A percentile compares a stretch with the other conserved stretches of the same genome.
phyloP scores from a whole-genome alignment of 1,284 basidiomycete species.

The Tetrapyrgos nigripes region DNA sequence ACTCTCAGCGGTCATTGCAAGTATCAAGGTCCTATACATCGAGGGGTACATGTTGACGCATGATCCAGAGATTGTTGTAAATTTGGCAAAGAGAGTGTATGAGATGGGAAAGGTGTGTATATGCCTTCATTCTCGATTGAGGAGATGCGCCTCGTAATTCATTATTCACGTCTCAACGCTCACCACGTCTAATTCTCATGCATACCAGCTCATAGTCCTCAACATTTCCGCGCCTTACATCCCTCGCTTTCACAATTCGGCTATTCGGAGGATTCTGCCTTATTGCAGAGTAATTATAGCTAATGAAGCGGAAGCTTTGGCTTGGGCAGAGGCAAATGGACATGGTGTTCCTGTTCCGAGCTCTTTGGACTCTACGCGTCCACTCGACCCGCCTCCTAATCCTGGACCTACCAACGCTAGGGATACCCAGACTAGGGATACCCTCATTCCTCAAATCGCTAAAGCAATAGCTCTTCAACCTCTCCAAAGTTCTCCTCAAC shows the following conservation, averaged over 20 bases:
- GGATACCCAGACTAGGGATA: no score
- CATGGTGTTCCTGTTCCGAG: no score
- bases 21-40: slow-evolving; percentile 91
- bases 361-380: no score
- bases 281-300: slow-evolving; percentile 81
- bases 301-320: slow-evolving; percentile 85
- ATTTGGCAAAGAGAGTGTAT: slow-evolving; percentile 86
- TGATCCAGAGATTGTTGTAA: slow-evolving; percentile 78
- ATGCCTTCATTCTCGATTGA: no score
- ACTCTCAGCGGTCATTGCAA: slow-evolving; percentile 81
- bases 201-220: slow-evolving; percentile 67
- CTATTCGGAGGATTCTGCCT: slow-evolving; percentile 72
- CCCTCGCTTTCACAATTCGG: slow-evolving; percentile 80
- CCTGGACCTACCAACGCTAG: no score
- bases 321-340: slow-evolving; percentile 68
- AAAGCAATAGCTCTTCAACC: slow-evolving; percentile 62
- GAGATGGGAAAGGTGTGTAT: slow-evolving; percentile 75
- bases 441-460: slow-evolving; percentile 63
- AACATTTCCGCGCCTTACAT: slow-evolving; percentile 93
- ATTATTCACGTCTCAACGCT: slow-evolving; percentile 14
- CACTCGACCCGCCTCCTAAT: no score
- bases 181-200: background rate
- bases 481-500: slow-evolving; percentile 59
- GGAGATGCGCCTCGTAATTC: no score
- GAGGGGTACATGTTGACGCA: slow-evolving; percentile 99